Evolutionary conservation across 208 protist species (phyloP), one percentile per base, ranked within the genome.

Genomic region (Leishmania lainsoni): DNA sequence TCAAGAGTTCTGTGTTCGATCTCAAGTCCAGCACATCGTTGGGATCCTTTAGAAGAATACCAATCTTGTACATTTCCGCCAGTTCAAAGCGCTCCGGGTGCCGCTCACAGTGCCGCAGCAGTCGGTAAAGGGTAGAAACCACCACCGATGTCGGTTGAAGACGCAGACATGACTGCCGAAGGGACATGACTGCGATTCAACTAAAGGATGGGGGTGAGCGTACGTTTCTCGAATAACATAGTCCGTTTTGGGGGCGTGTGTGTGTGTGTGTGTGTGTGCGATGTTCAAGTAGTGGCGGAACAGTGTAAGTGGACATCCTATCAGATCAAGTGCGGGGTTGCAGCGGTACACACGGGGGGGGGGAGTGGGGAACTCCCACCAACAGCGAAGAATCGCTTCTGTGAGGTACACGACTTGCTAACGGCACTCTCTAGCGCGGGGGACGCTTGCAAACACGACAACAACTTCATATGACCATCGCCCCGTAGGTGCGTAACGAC

Each of bases 21-120:
- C 65, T 32, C 45, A 85, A 70, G 16, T 66, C 77, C 39, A 85
- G 81, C 3, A 79, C 20, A 35, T 85, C 81, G 32, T 58, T 66
- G 0, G 78, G 63, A 42, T 85, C 81, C 22, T 85, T 81, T 5
- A 85, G 42, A 35, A 85, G 81, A 66, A 85, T 79, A 17, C 77
- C 81, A 20, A 85, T 0, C 54, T 79, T 85, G 73, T 81, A 85
- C 72, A 85, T 56, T 32, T 85, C 81, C 0, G 61, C 71, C 20
- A 85, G 77, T 29, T 85, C 76, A n/a, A 85, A 48, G 32, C 77
- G 81, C 32, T 70, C 29, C 2, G 81, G 58, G 48, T 85, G 70
- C 2, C 22, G 75, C 0, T 71, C 73, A 22, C 71, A 68, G 77
- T 85, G 81, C 26, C n/a, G 69, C 39, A 81, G 54, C 22, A 85